A percentile compares a stretch with the other conserved stretches of the same genome.
These are phyloP conservation scores for Solanum ossicruentum DNA, from an alignment of 257 asterid species.

Conservation along the genomic window DNA sequence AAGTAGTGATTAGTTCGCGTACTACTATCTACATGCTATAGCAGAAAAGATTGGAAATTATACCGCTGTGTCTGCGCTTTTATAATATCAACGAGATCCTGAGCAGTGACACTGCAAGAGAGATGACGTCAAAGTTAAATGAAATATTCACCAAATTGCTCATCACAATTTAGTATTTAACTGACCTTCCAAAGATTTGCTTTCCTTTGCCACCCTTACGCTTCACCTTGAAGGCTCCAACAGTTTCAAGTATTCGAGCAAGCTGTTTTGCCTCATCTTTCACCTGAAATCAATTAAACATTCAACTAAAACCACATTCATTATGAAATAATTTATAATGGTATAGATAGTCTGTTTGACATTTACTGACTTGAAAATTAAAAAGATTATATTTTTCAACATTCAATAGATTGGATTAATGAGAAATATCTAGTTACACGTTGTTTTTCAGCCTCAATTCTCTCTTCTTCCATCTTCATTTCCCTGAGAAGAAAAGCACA, in stretches of 20 bases:
- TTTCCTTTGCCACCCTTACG: slow-evolving; percentile 97
- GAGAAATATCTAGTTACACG: slow-evolving; percentile 35
- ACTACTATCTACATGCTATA: neutral
- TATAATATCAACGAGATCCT: slow-evolving; percentile 93
- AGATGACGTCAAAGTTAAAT: neutral
- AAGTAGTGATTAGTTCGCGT: neutral
- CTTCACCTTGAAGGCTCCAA: slow-evolving; percentile 97
- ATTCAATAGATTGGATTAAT: neutral
- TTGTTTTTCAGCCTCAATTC: slow-evolving; percentile 92
- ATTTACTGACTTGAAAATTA: neutral
- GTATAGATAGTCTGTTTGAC: neutral
- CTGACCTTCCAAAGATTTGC: slow-evolving; percentile 83
- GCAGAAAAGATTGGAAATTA: neutral
- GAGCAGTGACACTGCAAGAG: slow-evolving; percentile 73
- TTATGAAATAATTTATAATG: neutral
- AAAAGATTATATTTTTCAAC: neutral
- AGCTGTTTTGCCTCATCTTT: slow-evolving; percentile 95
- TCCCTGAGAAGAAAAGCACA: slow-evolving; percentile 44
- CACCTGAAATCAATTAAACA: slow-evolving; percentile 30
- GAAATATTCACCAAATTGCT: neutral
- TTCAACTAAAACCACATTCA: neutral
- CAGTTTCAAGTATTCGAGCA: slow-evolving; percentile 75
- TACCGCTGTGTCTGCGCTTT: slow-evolving; percentile 97
- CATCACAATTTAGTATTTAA: neutral
- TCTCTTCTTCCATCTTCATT: slow-evolving; percentile 94